These are phyloP conservation scores for Aegilops sharonensis DNA, from an alignment of 176 grass and related monocot genomes.

Conservation along the genomic window DNA sequence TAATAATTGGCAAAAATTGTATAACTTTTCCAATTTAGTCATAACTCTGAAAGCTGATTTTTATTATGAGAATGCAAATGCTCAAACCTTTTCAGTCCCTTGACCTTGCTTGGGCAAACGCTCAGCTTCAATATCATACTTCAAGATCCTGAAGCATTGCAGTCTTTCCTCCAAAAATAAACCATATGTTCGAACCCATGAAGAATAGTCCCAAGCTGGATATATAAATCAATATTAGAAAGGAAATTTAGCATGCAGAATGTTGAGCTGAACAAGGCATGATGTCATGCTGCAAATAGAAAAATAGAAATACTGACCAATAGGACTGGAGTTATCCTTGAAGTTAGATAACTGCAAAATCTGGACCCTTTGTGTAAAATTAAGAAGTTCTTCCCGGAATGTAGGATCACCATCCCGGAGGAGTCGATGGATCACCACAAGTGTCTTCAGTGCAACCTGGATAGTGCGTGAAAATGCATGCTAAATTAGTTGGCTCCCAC, in stretches of 20 bases:
- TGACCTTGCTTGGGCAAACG: conserved; percentile 69
- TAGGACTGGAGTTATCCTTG: conserved; percentile 93
- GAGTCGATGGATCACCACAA: conserved; percentile 94
- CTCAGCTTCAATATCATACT: conserved; percentile 92
- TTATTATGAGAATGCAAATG: conserved; percentile 22
- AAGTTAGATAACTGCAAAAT: conserved; percentile 92
- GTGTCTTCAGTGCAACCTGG: conserved; percentile 88
- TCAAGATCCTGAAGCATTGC: conserved; percentile 91
- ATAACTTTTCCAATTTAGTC: background rate
- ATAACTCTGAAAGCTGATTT: background rate
- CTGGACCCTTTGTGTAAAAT: conserved; percentile 76
- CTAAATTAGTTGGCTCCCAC: conserved; percentile 19
- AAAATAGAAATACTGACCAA: conserved; percentile 56
- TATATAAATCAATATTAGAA: conserved; percentile 21
- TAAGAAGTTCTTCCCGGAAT: conserved; percentile 86
- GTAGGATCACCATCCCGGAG: conserved; percentile 83
- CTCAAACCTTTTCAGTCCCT: conserved; percentile 78
- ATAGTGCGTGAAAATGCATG: conserved; percentile 25
- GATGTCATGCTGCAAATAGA: background rate
- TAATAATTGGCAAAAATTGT: background rate
- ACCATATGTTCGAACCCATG: conserved; percentile 87
- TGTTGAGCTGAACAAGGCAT: background rate
- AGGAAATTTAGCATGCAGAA: background rate
- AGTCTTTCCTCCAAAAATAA: conserved; percentile 92
- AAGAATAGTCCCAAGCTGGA: conserved; percentile 94